Conservation (phyloP, 2,329 filamentous ascomycete species). For the Coleophoma cylindrospora region DNA sequence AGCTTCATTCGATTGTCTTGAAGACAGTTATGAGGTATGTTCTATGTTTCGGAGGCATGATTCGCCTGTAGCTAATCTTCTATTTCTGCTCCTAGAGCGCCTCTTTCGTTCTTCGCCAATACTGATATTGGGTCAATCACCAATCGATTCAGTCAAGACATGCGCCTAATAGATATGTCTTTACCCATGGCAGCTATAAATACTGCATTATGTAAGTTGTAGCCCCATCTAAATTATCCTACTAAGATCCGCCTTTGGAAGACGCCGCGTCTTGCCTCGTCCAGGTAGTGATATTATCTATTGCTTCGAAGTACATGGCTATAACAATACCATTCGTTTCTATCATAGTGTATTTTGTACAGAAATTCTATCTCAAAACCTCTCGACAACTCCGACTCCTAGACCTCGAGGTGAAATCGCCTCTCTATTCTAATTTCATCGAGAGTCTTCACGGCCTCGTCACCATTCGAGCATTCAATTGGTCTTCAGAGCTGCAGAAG, state of each 20-base stretch:
- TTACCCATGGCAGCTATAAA: constrained; percentile 22
- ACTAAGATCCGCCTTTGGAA: not conserved
- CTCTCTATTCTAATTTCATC: constrained; percentile 38
- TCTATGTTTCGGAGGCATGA: not conserved
- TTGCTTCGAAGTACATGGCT: constrained; percentile 31
- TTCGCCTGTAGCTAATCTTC: not conserved
- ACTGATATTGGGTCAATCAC: constrained; percentile 37
- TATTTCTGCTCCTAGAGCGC: constrained; percentile 26
- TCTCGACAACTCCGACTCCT: constrained; percentile 41
- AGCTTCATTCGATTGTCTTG: constrained; percentile 42
- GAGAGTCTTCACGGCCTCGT: constrained; percentile 38
- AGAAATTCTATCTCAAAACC: constrained; percentile 39
- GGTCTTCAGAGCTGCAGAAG: constrained; percentile 21
- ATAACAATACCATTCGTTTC: constrained; percentile 35
- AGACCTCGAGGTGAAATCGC: constrained; percentile 37
- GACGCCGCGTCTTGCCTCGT: not conserved
- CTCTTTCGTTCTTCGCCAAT: constrained; percentile 35
- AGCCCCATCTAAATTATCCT: not conserved
- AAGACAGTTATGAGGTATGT: constrained; percentile 30
- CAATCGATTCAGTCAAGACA: constrained; percentile 41
- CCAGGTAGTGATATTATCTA: constrained; percentile 22
- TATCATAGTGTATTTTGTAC: constrained; percentile 34
- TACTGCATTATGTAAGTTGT: not conserved
- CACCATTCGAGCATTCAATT: too few species aligned
- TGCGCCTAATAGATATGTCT: constrained; percentile 20